Evolutionary conservation across 148 eudicot genomes (phyloP).

Genomic region (Rhododendron griersonianum): DNA sequence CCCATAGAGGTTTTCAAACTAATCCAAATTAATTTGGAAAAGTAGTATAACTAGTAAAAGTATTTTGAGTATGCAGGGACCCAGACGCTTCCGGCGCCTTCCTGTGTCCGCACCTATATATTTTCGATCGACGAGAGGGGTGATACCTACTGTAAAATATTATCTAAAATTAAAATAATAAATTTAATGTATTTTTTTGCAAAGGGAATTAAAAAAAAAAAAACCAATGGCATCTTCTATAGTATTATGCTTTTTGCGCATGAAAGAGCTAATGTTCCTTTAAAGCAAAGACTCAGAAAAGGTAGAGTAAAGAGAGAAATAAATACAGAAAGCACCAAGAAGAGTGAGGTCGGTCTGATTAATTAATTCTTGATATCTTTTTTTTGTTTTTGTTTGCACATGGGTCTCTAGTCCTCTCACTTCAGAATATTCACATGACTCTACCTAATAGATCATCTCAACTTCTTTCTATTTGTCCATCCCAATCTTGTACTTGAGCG

Average conservation of each 20-base stretch:
- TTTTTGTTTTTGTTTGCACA: neutral
- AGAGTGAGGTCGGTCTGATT: neutral
- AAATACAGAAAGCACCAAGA: neutral
- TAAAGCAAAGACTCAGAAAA: slow-evolving; percentile 8
- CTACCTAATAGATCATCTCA: neutral
- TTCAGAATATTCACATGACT: neutral
- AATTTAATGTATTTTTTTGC: neutral
- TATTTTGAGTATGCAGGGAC: neutral
- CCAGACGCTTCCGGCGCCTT: neutral
- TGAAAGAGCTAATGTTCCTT: neutral
- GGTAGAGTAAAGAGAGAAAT: slow-evolving; percentile 1
- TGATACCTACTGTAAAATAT: neutral
- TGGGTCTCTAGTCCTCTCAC: neutral
- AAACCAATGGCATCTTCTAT: neutral
- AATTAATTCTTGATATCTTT: neutral
- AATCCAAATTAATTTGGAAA: neutral
- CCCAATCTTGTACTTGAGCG: neutral
- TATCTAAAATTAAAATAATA: neutral
- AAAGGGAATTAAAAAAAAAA: neutral
- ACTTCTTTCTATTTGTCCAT: neutral
- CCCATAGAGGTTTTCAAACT: neutral
- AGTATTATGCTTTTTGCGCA: neutral
- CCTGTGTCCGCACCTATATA: neutral
- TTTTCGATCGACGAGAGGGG: neutral
- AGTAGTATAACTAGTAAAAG: neutral